Percentiles rank a stretch among this genome's conserved stretches.
phyloP scores from a whole-genome alignment of 2,329 filamentous ascomycete species.

The Metarhizium brunneum region DNA sequence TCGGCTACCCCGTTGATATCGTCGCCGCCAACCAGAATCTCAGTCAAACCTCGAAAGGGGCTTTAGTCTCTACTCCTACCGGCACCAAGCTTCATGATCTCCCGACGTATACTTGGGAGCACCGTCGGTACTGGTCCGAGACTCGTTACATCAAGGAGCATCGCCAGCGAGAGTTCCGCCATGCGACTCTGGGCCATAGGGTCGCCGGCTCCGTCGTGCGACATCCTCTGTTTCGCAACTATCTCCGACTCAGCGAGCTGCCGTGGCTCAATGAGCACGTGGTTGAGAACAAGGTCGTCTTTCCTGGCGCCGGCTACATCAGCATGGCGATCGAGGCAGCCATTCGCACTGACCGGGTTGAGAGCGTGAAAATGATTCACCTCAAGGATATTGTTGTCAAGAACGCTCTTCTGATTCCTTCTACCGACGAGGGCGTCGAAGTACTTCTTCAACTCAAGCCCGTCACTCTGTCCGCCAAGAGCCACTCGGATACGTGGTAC shows the following conservation, averaged over 20 bases:
- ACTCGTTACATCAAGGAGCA: slow-evolving; percentile 14
- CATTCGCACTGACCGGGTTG: slow-evolving; percentile 8
- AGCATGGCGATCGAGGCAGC: slow-evolving; percentile 21
- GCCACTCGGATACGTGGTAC: slow-evolving; percentile 14
- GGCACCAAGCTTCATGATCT: slow-evolving; percentile 11
- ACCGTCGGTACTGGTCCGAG: slow-evolving; percentile 20
- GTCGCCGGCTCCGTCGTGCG: slow-evolving; percentile 13
- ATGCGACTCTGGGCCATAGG: slow-evolving; percentile 16
- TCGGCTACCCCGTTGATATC: slow-evolving; percentile 31
- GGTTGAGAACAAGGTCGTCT: slow-evolving; percentile 19
- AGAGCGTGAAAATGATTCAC: slow-evolving; percentile 11
- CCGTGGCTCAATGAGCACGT: slow-evolving; percentile 26
- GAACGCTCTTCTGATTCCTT: slow-evolving; percentile 12
- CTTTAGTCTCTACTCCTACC: neutral
- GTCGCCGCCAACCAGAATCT: slow-evolving; percentile 26
- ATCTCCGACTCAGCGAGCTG: slow-evolving; percentile 17
- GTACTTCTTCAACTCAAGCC: slow-evolving; percentile 12
- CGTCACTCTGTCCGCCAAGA: slow-evolving; percentile 11
- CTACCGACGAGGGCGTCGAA: slow-evolving; percentile 15
- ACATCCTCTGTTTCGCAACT: slow-evolving; percentile 22
- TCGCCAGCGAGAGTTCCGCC: slow-evolving; percentile 13
- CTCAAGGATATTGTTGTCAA: slow-evolving; percentile 16
- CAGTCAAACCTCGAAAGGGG: slow-evolving; percentile 1
- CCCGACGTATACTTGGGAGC: slow-evolving; percentile 21
- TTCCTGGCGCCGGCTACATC: slow-evolving; percentile 26